phyloP scores from a whole-genome alignment of 2,329 filamentous ascomycete genomes.

The Alternaria conjuncta region DNA sequence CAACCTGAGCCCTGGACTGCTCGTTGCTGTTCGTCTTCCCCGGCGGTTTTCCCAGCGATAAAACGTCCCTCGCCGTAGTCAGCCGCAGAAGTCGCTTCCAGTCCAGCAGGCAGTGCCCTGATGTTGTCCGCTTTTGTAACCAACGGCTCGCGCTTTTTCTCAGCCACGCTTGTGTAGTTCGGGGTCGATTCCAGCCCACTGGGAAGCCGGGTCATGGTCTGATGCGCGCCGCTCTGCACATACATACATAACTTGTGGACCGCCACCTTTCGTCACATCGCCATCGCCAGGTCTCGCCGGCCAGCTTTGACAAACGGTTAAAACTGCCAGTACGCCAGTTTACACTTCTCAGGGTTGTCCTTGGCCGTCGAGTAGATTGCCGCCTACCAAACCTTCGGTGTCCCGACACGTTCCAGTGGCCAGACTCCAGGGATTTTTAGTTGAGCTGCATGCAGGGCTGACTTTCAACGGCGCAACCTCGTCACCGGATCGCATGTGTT shows the following conservation, averaged over 20 bases:
- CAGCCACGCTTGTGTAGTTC: conserved; percentile 37
- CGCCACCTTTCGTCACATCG: conserved; percentile 15
- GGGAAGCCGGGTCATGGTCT: conserved; percentile 30
- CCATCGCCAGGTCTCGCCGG: conserved; percentile 17
- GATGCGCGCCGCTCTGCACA: conserved; percentile 10
- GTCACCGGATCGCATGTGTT: neutral
- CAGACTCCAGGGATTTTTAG: conserved; percentile 27
- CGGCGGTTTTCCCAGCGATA: neutral
- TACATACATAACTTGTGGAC: conserved; percentile 30
- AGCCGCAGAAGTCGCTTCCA: conserved; percentile 5
- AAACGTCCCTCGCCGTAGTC: conserved; percentile 12
- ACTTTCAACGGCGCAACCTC: conserved; percentile 16
- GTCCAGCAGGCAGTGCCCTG: conserved; percentile 10
- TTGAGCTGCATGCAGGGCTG: conserved; percentile 34
- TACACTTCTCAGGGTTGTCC: conserved; percentile 14
- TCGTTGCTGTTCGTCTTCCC: conserved; percentile 11
- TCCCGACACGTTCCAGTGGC: conserved; percentile 38
- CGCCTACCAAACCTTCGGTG: conserved; percentile 16
- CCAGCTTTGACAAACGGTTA: conserved; percentile 4
- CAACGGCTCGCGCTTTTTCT: conserved; percentile 27
- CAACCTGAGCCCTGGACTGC: conserved; percentile 4
- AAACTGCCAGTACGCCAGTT: neutral
- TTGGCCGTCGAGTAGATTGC: conserved; percentile 19
- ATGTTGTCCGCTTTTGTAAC: conserved; percentile 21
- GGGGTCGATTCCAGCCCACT: conserved; percentile 36